phyloP scores from a whole-genome alignment of 495 filamentous ascomycete species.

The Parathielavia hyrcaniae region DNA sequence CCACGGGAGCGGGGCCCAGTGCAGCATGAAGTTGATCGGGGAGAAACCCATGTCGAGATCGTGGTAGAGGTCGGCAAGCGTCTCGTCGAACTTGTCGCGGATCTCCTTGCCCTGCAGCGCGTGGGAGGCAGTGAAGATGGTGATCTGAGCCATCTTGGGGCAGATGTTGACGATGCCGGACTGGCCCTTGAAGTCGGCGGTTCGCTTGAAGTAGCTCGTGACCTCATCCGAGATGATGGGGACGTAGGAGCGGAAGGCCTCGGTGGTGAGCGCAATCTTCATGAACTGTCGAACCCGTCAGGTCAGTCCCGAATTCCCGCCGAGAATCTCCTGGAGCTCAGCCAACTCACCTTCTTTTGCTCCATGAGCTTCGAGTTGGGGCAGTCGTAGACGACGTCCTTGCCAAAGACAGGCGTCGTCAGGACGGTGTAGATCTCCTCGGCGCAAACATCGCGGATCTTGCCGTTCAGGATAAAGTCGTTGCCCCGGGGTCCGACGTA shows the following conservation, averaged over 20 bases:
- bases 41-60: conserved; percentile 80
- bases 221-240: conserved; percentile 74
- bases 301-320: conserved; percentile 6
- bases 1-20: conserved; percentile 79
- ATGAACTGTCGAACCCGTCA: conserved; percentile 54
- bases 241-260: conserved; percentile 71
- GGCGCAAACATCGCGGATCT: conserved; percentile 70
- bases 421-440: conserved; percentile 77
- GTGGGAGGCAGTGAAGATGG: conserved; percentile 76
- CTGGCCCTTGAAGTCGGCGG: conserved; percentile 58
- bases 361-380: conserved; percentile 64
- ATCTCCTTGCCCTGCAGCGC: conserved; percentile 76
- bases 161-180: conserved; percentile 60
- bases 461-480: conserved; percentile 82
- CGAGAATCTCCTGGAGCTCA: neutral
- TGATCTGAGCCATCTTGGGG: conserved; percentile 72
- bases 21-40: conserved; percentile 78
- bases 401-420: conserved; percentile 80
- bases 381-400: conserved; percentile 82
- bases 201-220: conserved; percentile 58
- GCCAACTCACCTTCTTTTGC: conserved; percentile 37
- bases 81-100: conserved; percentile 65
- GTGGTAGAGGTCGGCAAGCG: conserved; percentile 69
- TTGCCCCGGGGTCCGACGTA: conserved; percentile 73
- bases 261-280: conserved; percentile 73